Base-by-base conservation (phyloP, 768 basidiomycete species). In the Lactarius evosmus region DNA sequence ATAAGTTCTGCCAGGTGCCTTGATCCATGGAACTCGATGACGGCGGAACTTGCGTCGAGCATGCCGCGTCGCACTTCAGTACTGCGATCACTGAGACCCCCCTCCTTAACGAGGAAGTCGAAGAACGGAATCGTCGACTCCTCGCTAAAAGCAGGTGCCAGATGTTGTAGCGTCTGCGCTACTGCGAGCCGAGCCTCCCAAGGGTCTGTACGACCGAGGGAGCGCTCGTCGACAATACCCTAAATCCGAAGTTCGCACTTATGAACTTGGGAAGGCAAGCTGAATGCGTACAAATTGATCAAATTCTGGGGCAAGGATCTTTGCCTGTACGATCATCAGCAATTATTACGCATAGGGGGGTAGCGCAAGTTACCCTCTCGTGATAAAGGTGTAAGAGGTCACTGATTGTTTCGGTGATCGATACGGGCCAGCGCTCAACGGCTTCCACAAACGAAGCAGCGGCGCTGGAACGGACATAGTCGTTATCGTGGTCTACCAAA, bases 181-280 rank as follows among this genome's bases (percentile, higher is more conserved):
- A 88, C 79, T 6, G 96, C 93, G 6, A 90, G 77, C 22, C 97
- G 83, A 22, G 88, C 80, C 51, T 86, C 82, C 91, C 91, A 98
- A 7, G 95, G 96, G 75, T 99, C 97, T 9, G 83, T 76, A 29
- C 89, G 84, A 69, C 93, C 89, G n/a, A 98, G 76, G 44, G 87
- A 95, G 69, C 87, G 83, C 22, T 91, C 85, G 56, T 96, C 88
- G 56, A 98, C 82, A 91, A 98, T 96, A 17, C 97, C 97, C 93
- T 95, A 66, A 27, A 41, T 55, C 54, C 41, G 38, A 29, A 34
- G 27, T 65, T 56, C 65, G 50, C 60, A 38, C 17, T 49, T 52
- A 9, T 40, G 4, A 62, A 4, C 29, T 41, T 29, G 8, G 9
- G 52, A 34, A 19, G 27, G 56, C 22, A 41, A 7, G 7, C 49